Evolutionary conservation across 495 filamentous ascomycete genomes (phyloP).

Genomic region (Hypoxylon lienhwacheense): DNA sequence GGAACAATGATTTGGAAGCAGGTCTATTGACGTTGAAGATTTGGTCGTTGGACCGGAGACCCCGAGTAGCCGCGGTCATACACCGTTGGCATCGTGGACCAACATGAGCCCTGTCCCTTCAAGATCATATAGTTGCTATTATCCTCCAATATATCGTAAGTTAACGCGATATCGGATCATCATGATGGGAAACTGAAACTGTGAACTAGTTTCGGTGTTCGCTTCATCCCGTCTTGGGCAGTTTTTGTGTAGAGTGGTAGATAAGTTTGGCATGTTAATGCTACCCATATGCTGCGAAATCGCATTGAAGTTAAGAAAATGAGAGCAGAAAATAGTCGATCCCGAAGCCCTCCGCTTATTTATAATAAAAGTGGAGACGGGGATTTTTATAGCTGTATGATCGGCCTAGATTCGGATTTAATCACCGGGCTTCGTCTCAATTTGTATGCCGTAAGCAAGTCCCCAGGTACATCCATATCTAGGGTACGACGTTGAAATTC

Average conservation of each 20-base stretch:
- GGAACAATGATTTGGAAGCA: background rate
- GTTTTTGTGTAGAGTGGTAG: background rate
- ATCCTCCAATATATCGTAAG: too few relatives aligned
- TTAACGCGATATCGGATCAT: slow-evolving; percentile 26
- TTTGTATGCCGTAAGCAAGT: background rate
- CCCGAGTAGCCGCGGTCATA: slow-evolving; percentile 13
- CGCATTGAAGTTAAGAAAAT: background rate
- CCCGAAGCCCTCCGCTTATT: slow-evolving; percentile 24
- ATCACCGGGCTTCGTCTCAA: background rate
- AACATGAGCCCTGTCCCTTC: too few relatives aligned
- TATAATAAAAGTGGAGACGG: background rate
- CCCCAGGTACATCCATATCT: background rate
- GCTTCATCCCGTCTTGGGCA: background rate
- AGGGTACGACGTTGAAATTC: slow-evolving; percentile 5
- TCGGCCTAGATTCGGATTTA: slow-evolving; percentile 27
- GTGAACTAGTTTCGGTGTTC: slow-evolving; percentile 3
- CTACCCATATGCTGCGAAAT: slow-evolving; percentile 22
- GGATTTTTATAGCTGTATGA: background rate
- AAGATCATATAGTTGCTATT: too few relatives aligned
- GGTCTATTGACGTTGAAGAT: background rate
- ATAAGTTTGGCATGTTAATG: slow-evolving; percentile 4
- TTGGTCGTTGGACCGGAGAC: slow-evolving; percentile 18
- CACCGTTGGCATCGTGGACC: slow-evolving; percentile 7
- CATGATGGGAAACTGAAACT: background rate
- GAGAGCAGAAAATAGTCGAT: background rate